Evolutionary conservation across 176 grass and related monocot species (phyloP).

Genomic region (Hsuehochloa calcarea): DNA sequence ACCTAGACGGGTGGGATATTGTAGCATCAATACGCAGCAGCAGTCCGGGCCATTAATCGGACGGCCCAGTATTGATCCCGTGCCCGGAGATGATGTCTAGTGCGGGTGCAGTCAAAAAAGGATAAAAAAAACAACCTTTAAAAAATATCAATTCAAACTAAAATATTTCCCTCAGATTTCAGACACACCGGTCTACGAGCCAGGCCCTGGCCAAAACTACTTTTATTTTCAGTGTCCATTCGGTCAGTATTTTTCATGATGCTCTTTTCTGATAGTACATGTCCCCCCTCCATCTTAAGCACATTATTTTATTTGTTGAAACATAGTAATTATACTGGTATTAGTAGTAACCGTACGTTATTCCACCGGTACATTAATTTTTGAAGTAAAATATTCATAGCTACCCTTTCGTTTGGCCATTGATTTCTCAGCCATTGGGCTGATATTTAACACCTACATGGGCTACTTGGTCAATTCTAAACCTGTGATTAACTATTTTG

Average conservation of each 20-base stretch:
- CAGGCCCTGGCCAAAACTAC: neutral
- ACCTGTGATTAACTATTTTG: neutral
- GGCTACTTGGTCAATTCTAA: neutral
- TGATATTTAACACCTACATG: neutral
- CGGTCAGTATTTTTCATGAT: neutral
- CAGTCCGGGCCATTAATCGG: neutral
- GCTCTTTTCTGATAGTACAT: neutral
- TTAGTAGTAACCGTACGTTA: neutral
- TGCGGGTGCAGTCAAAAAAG: slow-evolving; percentile 46
- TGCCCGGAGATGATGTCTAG: slow-evolving; percentile 50
- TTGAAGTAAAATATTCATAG: neutral
- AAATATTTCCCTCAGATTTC: slow-evolving; percentile 24
- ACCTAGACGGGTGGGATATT: neutral
- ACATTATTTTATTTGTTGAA: slow-evolving; percentile 8
- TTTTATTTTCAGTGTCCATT: neutral
- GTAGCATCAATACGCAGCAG: neutral
- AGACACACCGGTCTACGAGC: slow-evolving; percentile 29
- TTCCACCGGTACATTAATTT: neutral
- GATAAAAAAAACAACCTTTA: slow-evolving; percentile 35
- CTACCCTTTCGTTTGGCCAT: neutral
- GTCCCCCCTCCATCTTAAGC: neutral
- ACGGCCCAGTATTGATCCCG: slow-evolving; percentile 13
- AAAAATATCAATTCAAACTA: slow-evolving; percentile 36
- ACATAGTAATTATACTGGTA: neutral
- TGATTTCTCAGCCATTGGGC: neutral